A percentile compares a stretch with the other conserved stretches of the same genome.
phyloP scores from a whole-genome alignment of 495 filamentous ascomycete genomes.

The Hypoxylon fragiforme region DNA sequence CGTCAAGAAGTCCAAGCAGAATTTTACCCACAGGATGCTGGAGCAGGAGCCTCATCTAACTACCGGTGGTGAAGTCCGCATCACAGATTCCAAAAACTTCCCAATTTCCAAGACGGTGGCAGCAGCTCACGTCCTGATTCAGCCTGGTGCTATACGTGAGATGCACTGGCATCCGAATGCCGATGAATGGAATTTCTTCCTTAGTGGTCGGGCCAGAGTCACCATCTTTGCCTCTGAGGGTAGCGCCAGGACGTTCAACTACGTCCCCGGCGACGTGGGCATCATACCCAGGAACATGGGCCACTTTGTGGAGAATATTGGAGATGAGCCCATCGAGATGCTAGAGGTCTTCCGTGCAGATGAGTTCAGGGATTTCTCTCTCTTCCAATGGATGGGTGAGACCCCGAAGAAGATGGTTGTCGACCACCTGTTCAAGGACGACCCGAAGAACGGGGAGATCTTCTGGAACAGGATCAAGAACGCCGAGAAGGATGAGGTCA shows the following conservation, averaged over 20 bases:
- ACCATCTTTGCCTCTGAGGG: slow-evolving; percentile 56
- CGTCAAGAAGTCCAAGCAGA: slow-evolving; percentile 60
- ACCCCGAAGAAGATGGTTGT: slow-evolving; percentile 63
- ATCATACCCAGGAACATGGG: slow-evolving; percentile 64
- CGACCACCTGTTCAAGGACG: slow-evolving; percentile 61
- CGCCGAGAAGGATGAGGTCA: slow-evolving; percentile 53
- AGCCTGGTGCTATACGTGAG: slow-evolving; percentile 62
- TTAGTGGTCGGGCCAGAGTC: slow-evolving; percentile 53
- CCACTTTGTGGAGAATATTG: slow-evolving; percentile 66
- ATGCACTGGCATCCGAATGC: slow-evolving; percentile 64
- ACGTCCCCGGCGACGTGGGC: slow-evolving; percentile 59
- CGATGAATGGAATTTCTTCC: slow-evolving; percentile 62
- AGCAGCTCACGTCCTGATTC: slow-evolving; percentile 61
- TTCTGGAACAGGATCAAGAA: slow-evolving; percentile 60
- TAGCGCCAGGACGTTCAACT: slow-evolving; percentile 52
- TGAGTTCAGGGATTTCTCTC: slow-evolving; percentile 63
- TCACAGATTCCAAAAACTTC: slow-evolving; percentile 69
- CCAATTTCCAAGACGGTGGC: slow-evolving; percentile 65
- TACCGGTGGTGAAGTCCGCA: slow-evolving; percentile 61
- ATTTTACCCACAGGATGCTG: slow-evolving; percentile 66
- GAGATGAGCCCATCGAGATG: slow-evolving; percentile 62
- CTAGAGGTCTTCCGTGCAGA: slow-evolving; percentile 63
- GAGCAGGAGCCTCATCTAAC: slow-evolving; percentile 57
- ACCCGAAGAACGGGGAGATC: slow-evolving; percentile 55
- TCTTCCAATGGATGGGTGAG: slow-evolving; percentile 72